These are phyloP conservation scores for Raffaelea deltoideospora DNA, from an alignment of 2,329 filamentous ascomycete genomes.

Conservation along the genomic window DNA sequence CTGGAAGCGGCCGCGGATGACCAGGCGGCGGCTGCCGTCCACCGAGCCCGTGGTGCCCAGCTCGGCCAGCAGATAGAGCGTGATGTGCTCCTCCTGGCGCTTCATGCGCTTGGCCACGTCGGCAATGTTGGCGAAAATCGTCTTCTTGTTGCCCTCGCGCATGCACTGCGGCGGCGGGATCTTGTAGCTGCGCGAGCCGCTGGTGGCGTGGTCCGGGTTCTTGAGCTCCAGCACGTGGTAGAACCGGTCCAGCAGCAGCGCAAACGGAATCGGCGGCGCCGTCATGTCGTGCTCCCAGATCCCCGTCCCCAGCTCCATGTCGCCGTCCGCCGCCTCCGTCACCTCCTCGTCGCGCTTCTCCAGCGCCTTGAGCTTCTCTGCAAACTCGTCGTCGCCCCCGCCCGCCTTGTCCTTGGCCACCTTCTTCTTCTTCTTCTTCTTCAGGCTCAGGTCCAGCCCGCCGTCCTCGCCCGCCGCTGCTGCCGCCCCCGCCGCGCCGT, in stretches of 20 bases:
- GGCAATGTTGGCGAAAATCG: slow-evolving; percentile 96
- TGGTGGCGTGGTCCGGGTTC: slow-evolving; percentile 88
- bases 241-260: slow-evolving; percentile 76
- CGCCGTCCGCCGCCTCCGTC: slow-evolving; percentile 43
- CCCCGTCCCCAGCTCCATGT: slow-evolving; percentile 76
- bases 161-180: slow-evolving; percentile 97
- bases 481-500: slow-evolving; percentile 28
- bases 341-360: slow-evolving; percentile 49
- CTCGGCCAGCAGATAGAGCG: slow-evolving; percentile 91
- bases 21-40: slow-evolving; percentile 78
- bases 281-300: slow-evolving; percentile 77
- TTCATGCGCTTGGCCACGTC: slow-evolving; percentile 99
- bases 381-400: slow-evolving; percentile 40
- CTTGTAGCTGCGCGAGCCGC: slow-evolving; percentile 91
- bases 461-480: slow-evolving; percentile 47
- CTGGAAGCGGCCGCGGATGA: slow-evolving; percentile 95
- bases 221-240: slow-evolving; percentile 89
- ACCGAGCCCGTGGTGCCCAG: slow-evolving; percentile 94
- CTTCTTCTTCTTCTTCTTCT: slow-evolving; percentile 78
- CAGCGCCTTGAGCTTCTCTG: slow-evolving; percentile 45
- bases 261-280: slow-evolving; percentile 63
- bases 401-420: slow-evolving; percentile 12
- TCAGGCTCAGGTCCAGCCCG: slow-evolving; percentile 35
- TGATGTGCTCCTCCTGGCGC: slow-evolving; percentile 94
- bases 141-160: slow-evolving; percentile 99